Evolutionary conservation across 805 yeast genomes (phyloP).

Genomic region (Suhomyces faveliae): DNA sequence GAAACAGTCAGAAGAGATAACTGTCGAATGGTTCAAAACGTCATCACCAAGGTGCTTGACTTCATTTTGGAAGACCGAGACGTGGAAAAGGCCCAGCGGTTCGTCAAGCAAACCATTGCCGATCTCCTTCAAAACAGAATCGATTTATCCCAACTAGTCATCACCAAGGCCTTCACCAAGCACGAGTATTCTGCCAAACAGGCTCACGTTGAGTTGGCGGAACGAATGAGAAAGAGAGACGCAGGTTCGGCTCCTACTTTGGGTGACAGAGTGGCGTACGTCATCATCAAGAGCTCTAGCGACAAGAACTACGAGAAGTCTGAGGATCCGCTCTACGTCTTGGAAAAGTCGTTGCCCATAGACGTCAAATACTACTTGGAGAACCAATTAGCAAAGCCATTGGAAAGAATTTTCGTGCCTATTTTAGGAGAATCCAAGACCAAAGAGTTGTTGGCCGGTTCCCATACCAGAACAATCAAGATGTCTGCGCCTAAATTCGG

Average conservation of each 20-base stretch:
- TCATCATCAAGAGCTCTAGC: conserved; percentile 72
- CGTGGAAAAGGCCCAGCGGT: conserved; percentile 78
- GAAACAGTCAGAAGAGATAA: conserved; percentile 98
- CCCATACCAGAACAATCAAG: conserved; percentile 76
- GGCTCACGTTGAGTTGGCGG: conserved; percentile 96
- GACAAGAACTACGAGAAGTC: conserved; percentile 93
- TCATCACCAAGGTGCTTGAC: conserved; percentile 86
- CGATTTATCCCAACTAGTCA: conserved; percentile 90
- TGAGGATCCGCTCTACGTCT: conserved; percentile 91
- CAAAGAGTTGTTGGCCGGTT: conserved; percentile 74
- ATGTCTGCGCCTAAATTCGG: conserved; percentile 77
- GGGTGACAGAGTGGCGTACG: conserved; percentile 98
- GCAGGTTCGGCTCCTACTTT: conserved; percentile 95
- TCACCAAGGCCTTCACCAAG: conserved; percentile 85
- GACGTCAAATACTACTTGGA: conserved; percentile 93
- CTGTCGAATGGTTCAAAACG: conserved; percentile 91
- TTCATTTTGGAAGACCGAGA: conserved; percentile 83
- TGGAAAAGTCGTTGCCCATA: conserved; percentile 88
- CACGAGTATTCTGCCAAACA: conserved; percentile 94
- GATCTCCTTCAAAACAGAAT: conserved; percentile 87
- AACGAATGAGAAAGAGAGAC: conserved; percentile 93
- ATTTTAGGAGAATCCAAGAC: conserved; percentile 86
- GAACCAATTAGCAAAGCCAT: conserved; percentile 89
- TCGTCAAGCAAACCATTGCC: conserved; percentile 83
- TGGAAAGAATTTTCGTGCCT: conserved; percentile 92